These are phyloP conservation scores for Blastocystis sp. DNA, from an alignment of 352 stramenopile species.

Conservation along the genomic window DNA sequence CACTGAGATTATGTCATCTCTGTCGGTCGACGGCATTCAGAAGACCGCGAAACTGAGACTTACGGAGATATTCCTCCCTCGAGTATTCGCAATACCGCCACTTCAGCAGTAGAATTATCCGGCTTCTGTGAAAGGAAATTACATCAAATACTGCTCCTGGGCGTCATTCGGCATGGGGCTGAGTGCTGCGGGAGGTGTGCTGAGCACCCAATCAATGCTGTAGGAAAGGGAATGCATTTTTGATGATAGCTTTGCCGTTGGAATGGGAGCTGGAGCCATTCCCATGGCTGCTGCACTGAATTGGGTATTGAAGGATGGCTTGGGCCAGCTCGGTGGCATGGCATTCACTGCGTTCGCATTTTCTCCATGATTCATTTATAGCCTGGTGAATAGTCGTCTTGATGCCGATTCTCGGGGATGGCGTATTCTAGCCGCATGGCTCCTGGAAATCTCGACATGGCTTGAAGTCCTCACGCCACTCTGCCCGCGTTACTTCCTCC, in stretches of 20 bases:
- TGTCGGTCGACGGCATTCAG: too few relatives aligned
- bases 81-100: too few relatives aligned
- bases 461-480: slow-evolving; percentile 85
- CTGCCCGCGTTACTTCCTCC: slow-evolving; percentile 81
- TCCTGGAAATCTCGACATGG: slow-evolving; percentile 83
- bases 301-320: slow-evolving; percentile 91
- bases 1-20: too few relatives aligned
- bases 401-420: slow-evolving; percentile 74
- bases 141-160: slow-evolving; percentile 45
- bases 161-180: slow-evolving; percentile 38
- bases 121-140: slow-evolving; percentile 29
- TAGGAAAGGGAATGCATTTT: neutral
- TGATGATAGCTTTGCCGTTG: slow-evolving; percentile 14
- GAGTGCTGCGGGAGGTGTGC: slow-evolving; percentile 32
- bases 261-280: slow-evolving; percentile 69
- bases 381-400: slow-evolving; percentile 61
- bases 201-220: slow-evolving; percentile 57
- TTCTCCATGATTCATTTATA: slow-evolving; percentile 28
- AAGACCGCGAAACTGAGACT: too few relatives aligned
- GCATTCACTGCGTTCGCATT: slow-evolving; percentile 76
- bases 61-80: too few relatives aligned
- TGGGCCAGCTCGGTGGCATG: slow-evolving; percentile 89
- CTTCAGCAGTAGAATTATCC: neutral
- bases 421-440: slow-evolving; percentile 83
- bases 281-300: slow-evolving; percentile 87